These are phyloP conservation scores for Aspergillus vadensis DNA, from an alignment of 2,329 filamentous ascomycete species.

Conservation along the genomic window DNA sequence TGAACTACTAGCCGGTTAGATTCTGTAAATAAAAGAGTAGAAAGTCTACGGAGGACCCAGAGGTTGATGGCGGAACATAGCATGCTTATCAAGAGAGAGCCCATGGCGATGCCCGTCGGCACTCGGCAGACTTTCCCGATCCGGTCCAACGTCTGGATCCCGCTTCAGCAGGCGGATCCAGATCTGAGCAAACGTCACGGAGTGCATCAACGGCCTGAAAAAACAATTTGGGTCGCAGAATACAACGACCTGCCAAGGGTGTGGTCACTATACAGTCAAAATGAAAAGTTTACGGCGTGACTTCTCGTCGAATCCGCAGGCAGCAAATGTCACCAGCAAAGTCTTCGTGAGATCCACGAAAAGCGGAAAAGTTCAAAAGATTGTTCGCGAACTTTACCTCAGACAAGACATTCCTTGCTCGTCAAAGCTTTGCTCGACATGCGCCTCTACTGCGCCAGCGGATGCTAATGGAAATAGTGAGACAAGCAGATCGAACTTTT, in stretches of 20 bases:
- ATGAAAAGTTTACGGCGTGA: conserved; percentile 66
- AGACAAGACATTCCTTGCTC: conserved; percentile 97
- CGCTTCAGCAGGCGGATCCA: conserved; percentile 18
- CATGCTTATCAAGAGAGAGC: conserved; percentile 2
- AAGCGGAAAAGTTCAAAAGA: conserved; percentile 97
- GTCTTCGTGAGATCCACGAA: conserved; percentile 92
- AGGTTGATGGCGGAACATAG: conserved; percentile 1
- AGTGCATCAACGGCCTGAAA: conserved; percentile 13
- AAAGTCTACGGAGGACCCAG: neutral
- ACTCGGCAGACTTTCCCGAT: conserved; percentile 29
- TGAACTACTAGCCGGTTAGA: neutral
- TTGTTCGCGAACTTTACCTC: conserved; percentile 93
- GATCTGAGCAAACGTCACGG: conserved; percentile 19
- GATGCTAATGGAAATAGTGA: conserved; percentile 77
- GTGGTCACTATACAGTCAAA: conserved; percentile 21
- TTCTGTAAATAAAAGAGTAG: neutral
- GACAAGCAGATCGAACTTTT: conserved; percentile 13
- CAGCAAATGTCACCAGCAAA: conserved; percentile 86
- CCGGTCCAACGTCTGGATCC: conserved; percentile 19
- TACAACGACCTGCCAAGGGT: conserved; percentile 5
- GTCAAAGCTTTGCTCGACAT: conserved; percentile 79
- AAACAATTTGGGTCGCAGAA: conserved; percentile 23
- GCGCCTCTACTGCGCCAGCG: conserved; percentile 71
- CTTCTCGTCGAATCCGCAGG: conserved; percentile 55
- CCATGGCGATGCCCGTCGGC: conserved; percentile 4